phyloP scores from a whole-genome alignment of 1,139 yeast genomes.

The Hansenula anomala region DNA sequence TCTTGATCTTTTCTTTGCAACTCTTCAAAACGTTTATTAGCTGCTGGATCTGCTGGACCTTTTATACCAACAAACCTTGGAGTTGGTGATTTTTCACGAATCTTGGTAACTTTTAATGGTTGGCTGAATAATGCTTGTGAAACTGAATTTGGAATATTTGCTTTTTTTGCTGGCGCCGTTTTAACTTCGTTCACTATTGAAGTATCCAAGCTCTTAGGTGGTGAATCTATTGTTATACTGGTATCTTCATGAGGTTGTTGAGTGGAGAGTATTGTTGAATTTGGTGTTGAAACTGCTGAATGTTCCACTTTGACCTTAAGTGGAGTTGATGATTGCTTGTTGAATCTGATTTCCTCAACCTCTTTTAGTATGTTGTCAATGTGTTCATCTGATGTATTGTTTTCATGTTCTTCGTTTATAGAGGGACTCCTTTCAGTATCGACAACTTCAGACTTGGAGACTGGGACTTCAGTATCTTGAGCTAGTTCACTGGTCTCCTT shows the following conservation, averaged over 20 bases:
- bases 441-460: neutral
- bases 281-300: constrained; percentile 1
- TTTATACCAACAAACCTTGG: constrained; percentile 21
- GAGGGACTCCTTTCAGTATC: neutral
- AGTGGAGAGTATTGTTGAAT: constrained; percentile 2
- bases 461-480: neutral
- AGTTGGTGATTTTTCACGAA: constrained; percentile 17
- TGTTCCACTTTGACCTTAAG: constrained; percentile 7
- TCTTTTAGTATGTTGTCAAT: constrained; percentile 21
- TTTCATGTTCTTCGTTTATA: neutral
- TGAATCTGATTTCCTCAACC: constrained; percentile 18
- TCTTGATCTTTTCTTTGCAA: constrained; percentile 17
- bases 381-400: constrained; percentile 19
- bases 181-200: too few species aligned
- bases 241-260: constrained; percentile 1
- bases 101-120: constrained; percentile 20
- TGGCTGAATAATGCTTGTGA: constrained; percentile 22
- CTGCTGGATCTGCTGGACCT: constrained; percentile 11
- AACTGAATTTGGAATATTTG: constrained; percentile 20
- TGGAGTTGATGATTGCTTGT: constrained; percentile 9
- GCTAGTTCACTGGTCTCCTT: too few species aligned
- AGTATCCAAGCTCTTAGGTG: too few species aligned
- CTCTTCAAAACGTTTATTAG: constrained; percentile 13
- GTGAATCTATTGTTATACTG: constrained; percentile 8
- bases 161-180: neutral